Conservation (phyloP, 2,329 filamentous ascomycete genomes). For the Zasmidium angulare region DNA sequence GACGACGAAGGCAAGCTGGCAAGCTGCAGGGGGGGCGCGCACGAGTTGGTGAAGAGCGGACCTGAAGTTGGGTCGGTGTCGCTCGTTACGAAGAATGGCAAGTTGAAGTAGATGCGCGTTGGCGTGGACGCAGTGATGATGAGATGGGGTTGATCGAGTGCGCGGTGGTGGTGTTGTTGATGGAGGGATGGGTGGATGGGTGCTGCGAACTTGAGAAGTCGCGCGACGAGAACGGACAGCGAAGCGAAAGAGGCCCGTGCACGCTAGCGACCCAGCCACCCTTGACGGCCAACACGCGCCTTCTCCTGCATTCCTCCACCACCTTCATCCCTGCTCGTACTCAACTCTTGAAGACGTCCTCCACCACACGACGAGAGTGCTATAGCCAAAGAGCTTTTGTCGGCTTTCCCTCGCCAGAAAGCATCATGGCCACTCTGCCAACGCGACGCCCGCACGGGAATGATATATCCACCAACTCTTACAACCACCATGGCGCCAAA, state of each 20-base stretch:
- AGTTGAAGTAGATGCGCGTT: not conserved
- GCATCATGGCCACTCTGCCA: no score
- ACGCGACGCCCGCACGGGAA: no score
- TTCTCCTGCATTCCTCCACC: no score
- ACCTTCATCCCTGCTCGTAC: no score
- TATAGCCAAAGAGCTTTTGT: no score
- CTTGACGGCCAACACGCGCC: no score
- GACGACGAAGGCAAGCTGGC: not conserved
- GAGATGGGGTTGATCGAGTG: not conserved
- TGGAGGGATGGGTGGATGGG: not conserved
- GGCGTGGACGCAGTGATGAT: not conserved
- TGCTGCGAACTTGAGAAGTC: not conserved
- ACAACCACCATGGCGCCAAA: no score
- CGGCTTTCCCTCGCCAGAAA: no score
- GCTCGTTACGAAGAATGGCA: not conserved
- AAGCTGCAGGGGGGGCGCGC: slow-evolving; percentile 3
- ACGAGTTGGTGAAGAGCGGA: slow-evolving; percentile 4
- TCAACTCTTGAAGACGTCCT: no score
- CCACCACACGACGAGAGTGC: no score
- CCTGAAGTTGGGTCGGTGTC: not conserved
- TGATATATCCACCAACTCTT: no score
- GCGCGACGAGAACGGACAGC: not conserved
- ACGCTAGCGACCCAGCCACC: no score
- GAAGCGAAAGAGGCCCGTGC: not conserved
- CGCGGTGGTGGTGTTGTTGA: not conserved